phyloP scores from a whole-genome alignment of 306 rosid genomes.

The Ochetophila trinervis region DNA sequence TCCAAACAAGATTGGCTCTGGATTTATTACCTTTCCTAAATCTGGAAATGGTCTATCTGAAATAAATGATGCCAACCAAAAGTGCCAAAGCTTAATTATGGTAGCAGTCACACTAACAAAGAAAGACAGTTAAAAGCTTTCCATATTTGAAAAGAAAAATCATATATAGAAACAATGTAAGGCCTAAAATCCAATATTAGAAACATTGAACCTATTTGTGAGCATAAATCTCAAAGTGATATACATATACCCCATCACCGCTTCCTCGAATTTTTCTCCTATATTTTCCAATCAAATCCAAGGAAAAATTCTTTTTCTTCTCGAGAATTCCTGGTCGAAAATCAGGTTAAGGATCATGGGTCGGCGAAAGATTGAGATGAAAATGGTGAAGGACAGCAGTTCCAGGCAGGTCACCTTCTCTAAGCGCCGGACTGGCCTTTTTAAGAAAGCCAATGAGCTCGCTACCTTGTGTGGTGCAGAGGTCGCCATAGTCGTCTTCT shows the following conservation, averaged over 20 bases:
- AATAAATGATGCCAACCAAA: slow-evolving; percentile 19
- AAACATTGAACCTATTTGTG: slow-evolving; percentile 21
- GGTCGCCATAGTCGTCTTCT: slow-evolving; percentile 40
- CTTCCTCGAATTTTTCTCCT: not conserved
- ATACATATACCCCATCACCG: slow-evolving; percentile 1
- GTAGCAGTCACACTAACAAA: slow-evolving; percentile 6
- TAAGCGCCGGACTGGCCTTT: slow-evolving; percentile 53
- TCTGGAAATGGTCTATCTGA: not conserved
- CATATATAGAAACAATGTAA: slow-evolving; percentile 5
- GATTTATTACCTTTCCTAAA: slow-evolving; percentile 18
- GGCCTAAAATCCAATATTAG: slow-evolving; percentile 34
- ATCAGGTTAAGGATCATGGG: slow-evolving; percentile 11
- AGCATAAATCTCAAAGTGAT: not conserved
- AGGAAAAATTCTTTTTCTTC: not conserved
- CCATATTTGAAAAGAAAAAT: slow-evolving; percentile 12
- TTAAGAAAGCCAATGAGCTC: slow-evolving; percentile 61
- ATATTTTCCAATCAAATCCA: not conserved
- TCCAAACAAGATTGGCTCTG: slow-evolving; percentile 4
- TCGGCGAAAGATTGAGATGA: slow-evolving; percentile 45
- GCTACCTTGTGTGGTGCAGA: slow-evolving; percentile 48
- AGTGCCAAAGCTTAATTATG: slow-evolving; percentile 5
- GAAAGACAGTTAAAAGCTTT: slow-evolving; percentile 22
- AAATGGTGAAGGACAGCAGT: slow-evolving; percentile 30
- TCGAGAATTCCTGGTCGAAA: not conserved
- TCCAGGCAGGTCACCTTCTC: slow-evolving; percentile 51